Base-by-base conservation (phyloP, 768 basidiomycete species). In the Leccinum rimulosum region DNA sequence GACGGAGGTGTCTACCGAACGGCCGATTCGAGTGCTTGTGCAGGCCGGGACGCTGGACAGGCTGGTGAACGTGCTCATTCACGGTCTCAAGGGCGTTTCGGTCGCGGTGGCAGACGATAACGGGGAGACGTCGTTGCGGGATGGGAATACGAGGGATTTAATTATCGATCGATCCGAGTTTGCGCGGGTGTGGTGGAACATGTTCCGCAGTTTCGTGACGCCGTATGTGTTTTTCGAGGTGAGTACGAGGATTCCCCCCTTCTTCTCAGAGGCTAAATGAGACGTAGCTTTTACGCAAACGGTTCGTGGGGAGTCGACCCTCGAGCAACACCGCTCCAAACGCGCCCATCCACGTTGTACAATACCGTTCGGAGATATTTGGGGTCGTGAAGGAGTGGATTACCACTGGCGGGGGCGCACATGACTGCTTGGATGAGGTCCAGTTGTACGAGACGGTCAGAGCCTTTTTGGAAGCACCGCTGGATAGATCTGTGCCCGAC, bases 181-280 rank as follows among this genome's bases (percentile, higher is more conserved):
- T 73, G 79, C 85, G 2, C 79, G 77, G 48, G 82, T 91, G 3
- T 94, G 91, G 90, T 94, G 91, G 90, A 86, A 82, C 61, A 83
- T 84, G 19, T 94, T 90, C 68, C 80, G 92, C 45, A 91, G 88
- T 65, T 91, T 93, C 63, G 83, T 93, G 9, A 86, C 88, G 0
- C 91, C 92, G 0, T 71, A 88, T 8, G 88, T 88, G 2, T 89
- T 94, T 66, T 93, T 94, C 69, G 91, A 93, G 85, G 92, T 91
- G 66, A 51, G 82, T 57, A 50, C 50, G 47, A 19, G 7, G 28
- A n/a, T 3, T 50, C 31, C 1, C 30, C 3, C 7, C 2, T 15
- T 22, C 52, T 50, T 50, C 5, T 10, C 0, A 12, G 19, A 3
- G 19, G 17, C 67, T 66, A 12, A 43, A 70, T 17, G 27, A 10